A percentile compares a stretch with the other conserved stretches of the same genome.
These are phyloP conservation scores for Zymoseptoria passerinii DNA, from an alignment of 2,329 filamentous ascomycete genomes.

Conservation along the genomic window DNA sequence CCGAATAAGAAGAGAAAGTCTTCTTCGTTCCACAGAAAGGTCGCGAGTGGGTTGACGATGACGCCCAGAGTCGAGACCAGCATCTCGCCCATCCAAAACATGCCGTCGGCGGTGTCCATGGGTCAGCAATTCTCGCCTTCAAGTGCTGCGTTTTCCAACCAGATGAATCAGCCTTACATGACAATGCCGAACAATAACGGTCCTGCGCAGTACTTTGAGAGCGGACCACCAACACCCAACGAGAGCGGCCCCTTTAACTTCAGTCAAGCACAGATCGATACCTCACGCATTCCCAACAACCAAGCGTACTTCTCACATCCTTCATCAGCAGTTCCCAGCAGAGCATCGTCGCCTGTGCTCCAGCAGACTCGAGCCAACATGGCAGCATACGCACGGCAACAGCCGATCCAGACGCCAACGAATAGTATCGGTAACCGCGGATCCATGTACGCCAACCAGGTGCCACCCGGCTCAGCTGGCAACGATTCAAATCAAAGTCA, in stretches of 20 bases:
- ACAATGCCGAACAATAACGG: conserved; percentile 26
- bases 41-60: conserved; percentile 71
- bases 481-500: conserved; percentile 6
- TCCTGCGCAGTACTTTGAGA: conserved; percentile 22
- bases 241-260: conserved; percentile 21
- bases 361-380: conserved; percentile 27
- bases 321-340: conserved; percentile 46
- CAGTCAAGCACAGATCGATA: conserved; percentile 19
- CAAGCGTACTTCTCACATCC: conserved; percentile 27
- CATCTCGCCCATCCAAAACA: conserved; percentile 22
- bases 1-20: conserved; percentile 76
- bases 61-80: conserved; percentile 61
- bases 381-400: conserved; percentile 26
- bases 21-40: conserved; percentile 42
- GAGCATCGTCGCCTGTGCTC: conserved; percentile 63
- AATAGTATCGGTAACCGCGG: conserved; percentile 15
- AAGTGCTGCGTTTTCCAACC: conserved; percentile 29
- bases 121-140: conserved; percentile 33
- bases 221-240: conserved; percentile 26
- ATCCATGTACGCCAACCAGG: conserved; percentile 10
- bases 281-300: conserved; percentile 18
- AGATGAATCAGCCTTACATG: conserved; percentile 24
- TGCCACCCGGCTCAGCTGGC: conserved; percentile 9
- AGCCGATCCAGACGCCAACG: conserved; percentile 24
- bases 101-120: conserved; percentile 24